Percentiles rank a stretch among this genome's conserved stretches.
Conservation (phyloP, 2,329 filamentous ascomycete species). For the Aspergillus tubingensis region DNA sequence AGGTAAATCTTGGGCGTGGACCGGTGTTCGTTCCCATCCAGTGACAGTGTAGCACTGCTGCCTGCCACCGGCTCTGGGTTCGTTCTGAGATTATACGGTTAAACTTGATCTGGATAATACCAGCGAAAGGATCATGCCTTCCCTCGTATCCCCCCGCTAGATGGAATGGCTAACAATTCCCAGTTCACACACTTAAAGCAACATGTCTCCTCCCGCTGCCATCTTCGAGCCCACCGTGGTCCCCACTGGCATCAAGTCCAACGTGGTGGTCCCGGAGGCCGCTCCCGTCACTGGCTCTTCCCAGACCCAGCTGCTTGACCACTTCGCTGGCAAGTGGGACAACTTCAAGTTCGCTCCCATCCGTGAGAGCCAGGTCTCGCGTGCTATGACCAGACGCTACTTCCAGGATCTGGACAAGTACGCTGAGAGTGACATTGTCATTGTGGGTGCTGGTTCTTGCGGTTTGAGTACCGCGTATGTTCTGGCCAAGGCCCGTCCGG, state of each 20-base stretch:
- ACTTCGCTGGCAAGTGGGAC: conserved; percentile 77
- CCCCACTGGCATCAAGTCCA: conserved; percentile 42
- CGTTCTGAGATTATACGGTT: conserved; percentile 81
- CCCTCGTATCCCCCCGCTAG: conserved; percentile 43
- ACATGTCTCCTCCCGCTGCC: conserved; percentile 78
- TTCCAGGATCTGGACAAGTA: conserved; percentile 86
- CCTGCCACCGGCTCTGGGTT: conserved; percentile 27
- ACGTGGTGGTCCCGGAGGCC: conserved; percentile 49
- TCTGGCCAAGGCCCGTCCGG: conserved; percentile 78
- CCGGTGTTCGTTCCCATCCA: conserved; percentile 60
- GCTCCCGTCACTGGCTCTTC: conserved; percentile 39
- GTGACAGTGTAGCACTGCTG: neutral
- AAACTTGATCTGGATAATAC: conserved; percentile 99
- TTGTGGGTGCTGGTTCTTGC: conserved; percentile 86
- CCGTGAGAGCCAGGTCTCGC: conserved; percentile 87
- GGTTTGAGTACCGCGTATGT: conserved; percentile 83
- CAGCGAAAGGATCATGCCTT: conserved; percentile 99
- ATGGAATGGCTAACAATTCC: conserved; percentile 45
- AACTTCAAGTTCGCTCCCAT: conserved; percentile 81
- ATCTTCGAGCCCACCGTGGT: conserved; percentile 55
- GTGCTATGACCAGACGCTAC: conserved; percentile 92
- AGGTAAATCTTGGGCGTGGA: conserved; percentile 59
- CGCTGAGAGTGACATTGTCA: conserved; percentile 91
- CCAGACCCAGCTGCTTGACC: conserved; percentile 59
- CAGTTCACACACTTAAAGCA: conserved; percentile 33